These are phyloP conservation scores for Podospora pseudoanserina DNA, from an alignment of 495 filamentous ascomycete species.

Conservation along the genomic window DNA sequence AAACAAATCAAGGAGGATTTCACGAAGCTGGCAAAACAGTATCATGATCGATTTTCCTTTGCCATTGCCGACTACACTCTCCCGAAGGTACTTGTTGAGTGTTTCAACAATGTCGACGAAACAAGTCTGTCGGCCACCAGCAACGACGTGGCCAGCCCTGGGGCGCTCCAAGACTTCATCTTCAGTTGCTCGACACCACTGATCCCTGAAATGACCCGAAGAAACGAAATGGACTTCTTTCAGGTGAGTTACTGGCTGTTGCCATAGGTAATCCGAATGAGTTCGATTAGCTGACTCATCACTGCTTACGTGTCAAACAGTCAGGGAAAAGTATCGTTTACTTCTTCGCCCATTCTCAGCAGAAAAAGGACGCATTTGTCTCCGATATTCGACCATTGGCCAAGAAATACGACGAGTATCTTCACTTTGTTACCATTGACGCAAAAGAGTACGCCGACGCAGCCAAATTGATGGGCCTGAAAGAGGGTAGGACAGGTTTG, in stretches of 20 bases:
- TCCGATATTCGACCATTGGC: constrained; percentile 39
- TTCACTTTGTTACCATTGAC: constrained; percentile 47
- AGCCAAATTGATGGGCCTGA: constrained; percentile 37
- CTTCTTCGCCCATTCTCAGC: constrained; percentile 35
- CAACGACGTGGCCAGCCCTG: neutral
- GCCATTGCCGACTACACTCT: constrained; percentile 25
- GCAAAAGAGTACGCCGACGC: constrained; percentile 47
- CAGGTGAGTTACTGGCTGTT: constrained; percentile 26
- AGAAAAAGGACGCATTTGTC: constrained; percentile 31
- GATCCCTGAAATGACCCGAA: constrained; percentile 44
- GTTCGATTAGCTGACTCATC: too few species aligned
- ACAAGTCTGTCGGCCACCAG: constrained; percentile 7
- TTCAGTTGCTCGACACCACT: constrained; percentile 33
- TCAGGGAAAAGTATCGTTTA: constrained; percentile 45
- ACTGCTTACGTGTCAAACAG: constrained; percentile 22
- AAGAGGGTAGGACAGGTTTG: constrained; percentile 27
- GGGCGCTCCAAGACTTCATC: constrained; percentile 27
- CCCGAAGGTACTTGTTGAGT: constrained; percentile 30
- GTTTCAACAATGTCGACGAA: constrained; percentile 42
- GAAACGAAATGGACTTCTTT: constrained; percentile 42
- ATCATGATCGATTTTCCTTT: constrained; percentile 43
- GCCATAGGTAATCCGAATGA: neutral
- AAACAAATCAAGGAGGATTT: constrained; percentile 23
- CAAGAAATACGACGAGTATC: constrained; percentile 47
- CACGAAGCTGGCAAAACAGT: constrained; percentile 30